phyloP scores from a whole-genome alignment of 495 filamentous ascomycete genomes.

The Ramalina intermedia region DNA sequence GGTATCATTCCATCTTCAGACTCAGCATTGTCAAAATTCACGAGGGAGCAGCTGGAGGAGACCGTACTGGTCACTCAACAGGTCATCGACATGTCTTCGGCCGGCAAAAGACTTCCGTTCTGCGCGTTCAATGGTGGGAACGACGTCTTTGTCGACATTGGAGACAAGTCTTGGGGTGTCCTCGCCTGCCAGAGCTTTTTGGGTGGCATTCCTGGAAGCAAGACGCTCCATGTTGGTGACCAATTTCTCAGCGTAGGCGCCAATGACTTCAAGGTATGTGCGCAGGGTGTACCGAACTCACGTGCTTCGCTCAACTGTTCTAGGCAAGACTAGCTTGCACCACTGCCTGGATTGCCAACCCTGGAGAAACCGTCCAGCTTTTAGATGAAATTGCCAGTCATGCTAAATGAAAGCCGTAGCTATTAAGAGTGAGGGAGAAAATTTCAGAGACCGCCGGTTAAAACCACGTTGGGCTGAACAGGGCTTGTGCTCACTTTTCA shows the following conservation, averaged over 20 bases:
- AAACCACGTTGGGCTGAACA: no score
- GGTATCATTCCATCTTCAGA: slow-evolving; percentile 61
- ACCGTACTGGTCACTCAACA: slow-evolving; percentile 90
- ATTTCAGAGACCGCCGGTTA: no score
- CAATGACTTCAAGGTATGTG: slow-evolving; percentile 79
- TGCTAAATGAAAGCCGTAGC: not conserved
- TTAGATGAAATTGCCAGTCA: slow-evolving; percentile 54
- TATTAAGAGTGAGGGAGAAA: no score
- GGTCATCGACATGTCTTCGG: slow-evolving; percentile 65
- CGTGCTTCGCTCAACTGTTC: not conserved
- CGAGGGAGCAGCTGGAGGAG: slow-evolving; percentile 84
- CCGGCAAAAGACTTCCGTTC: slow-evolving; percentile 64
- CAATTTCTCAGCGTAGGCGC: slow-evolving; percentile 92
- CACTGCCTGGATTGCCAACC: slow-evolving; percentile 84
- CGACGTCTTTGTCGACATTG: slow-evolving; percentile 97
- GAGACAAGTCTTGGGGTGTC: slow-evolving; percentile 94
- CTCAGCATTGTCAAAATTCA: slow-evolving; percentile 41
- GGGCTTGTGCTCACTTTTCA: no score
- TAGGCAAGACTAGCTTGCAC: slow-evolving; percentile 50
- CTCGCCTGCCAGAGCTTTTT: slow-evolving; percentile 87
- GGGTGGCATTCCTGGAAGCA: slow-evolving; percentile 47
- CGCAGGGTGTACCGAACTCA: not conserved
- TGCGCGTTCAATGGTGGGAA: slow-evolving; percentile 97
- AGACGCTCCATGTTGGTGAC: slow-evolving; percentile 78
- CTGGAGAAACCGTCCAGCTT: slow-evolving; percentile 73